phyloP scores from a whole-genome alignment of 306 rosid species.

The Canavalia gladiata region DNA sequence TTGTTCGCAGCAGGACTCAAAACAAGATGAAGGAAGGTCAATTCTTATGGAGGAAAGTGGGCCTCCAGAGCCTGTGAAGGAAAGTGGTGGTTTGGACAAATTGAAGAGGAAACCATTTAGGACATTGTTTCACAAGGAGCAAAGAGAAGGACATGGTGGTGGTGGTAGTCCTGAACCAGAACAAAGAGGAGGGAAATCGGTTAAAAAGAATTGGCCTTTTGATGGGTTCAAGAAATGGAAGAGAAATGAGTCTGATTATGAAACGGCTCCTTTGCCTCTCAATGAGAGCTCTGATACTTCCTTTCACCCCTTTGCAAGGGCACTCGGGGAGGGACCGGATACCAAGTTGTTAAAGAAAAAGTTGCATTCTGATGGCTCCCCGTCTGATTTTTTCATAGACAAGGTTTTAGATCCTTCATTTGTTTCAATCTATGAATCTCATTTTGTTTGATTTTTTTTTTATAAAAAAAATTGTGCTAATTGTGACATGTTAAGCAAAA shows the following conservation, averaged over 20 bases:
- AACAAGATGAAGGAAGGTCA: constrained; percentile 54
- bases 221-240: constrained; percentile 89
- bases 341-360: constrained; percentile 71
- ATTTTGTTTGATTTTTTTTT: neutral
- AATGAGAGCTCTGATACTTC: constrained; percentile 69
- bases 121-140: constrained; percentile 76
- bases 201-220: constrained; percentile 77
- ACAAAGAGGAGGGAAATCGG: constrained; percentile 58
- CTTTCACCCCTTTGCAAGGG: constrained; percentile 46
- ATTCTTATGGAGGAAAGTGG: constrained; percentile 73
- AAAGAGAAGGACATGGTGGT: constrained; percentile 55
- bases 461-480: neutral
- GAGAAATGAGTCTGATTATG: constrained; percentile 75
- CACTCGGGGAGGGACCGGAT: constrained; percentile 71
- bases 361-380: constrained; percentile 77
- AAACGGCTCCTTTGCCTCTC: constrained; percentile 78
- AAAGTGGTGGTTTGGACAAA: constrained; percentile 55
- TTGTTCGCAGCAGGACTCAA: constrained; percentile 38
- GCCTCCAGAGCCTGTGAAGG: constrained; percentile 55
- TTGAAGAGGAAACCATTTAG: constrained; percentile 78
- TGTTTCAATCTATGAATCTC: neutral
- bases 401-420: constrained; percentile 64
- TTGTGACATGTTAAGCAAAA: constrained; percentile 6
- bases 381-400: constrained; percentile 83
- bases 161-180: constrained; percentile 43